Base-by-base conservation (phyloP, 2,329 filamentous ascomycete species). In the Anthostomella pinea region DNA sequence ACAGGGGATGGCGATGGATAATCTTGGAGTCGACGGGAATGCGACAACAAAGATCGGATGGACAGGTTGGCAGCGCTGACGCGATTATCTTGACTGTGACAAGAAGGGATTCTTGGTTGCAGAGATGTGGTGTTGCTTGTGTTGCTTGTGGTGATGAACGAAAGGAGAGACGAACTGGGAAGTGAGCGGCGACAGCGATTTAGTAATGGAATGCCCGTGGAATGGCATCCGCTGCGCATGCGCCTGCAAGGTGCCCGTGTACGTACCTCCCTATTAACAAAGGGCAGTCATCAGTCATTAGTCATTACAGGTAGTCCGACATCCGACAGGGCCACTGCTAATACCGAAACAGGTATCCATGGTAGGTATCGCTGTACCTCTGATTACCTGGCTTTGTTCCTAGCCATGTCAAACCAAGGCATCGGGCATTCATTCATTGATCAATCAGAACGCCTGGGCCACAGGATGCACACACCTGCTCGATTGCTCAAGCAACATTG, bases 21-120 rank as follows among this genome's bases (percentile, higher is more conserved):
- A 40, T 37, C 51, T 56, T 59, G 52, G 48, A 56, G 52, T 52
- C 49, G 36, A 38, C 35, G 26, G 34, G 39, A 30, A 44, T 32
- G 41, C 52, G 47, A 55, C 49, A 52, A 49, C 56, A 64, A 63
- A 59, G 56, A 51, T 45, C 35, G 34, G 39, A 49, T 44, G 43
- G 57, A 57, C 63, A 62, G 52, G 54, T 57, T 62, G 65, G 67
- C 67, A 65, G 57, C 60, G 70, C 73, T 76, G 73, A 63, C 66
- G 73, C 68, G 73, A 77, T 65, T 63, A 72, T 72, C 73, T 62
- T 66, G 68, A 72, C 75, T 75, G 75, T 75, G 75, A 79, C 74
- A 69, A 66, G 65, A 48, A 67, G 64, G 60, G 74, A 68, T 75
- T 73, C 56, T 75, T 65, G 63, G 63, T 61, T 61, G 58, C 61